Evolutionary conservation across 169 alveolate species (phyloP).

Genomic region (Eimeria sp.): DNA sequence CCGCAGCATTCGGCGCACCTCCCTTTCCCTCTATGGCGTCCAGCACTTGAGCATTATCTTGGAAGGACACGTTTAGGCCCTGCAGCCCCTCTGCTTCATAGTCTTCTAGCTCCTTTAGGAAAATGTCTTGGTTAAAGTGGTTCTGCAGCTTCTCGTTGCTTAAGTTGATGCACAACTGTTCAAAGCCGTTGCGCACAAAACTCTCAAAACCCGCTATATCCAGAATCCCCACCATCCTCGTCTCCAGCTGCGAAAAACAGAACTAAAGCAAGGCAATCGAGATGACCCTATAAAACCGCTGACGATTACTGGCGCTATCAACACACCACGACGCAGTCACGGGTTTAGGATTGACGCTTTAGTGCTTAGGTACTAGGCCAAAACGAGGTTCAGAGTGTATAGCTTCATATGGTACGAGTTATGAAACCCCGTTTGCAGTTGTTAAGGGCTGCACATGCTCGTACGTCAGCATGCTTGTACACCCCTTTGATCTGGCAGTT

Average conservation of each 20-base stretch:
- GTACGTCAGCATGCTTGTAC: no score
- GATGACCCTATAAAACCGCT: no score
- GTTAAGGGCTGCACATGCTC: no score
- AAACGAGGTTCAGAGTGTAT: no score
- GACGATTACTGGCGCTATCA: no score
- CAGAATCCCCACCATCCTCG: conserved; percentile 86
- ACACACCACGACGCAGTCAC: no score
- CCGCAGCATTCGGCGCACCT: not conserved
- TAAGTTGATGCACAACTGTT: conserved; percentile 98
- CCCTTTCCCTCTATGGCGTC: conserved; percentile 67
- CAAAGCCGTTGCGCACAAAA: conserved; percentile 97
- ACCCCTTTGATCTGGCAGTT: no score
- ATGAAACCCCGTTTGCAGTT: no score
- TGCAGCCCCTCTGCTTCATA: conserved; percentile 49
- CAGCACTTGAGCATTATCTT: conserved; percentile 59
- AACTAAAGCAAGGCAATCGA: no score
- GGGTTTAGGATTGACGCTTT: no score
- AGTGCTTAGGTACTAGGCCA: no score
- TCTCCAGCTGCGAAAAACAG: not conserved
- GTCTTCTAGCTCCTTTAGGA: conserved; percentile 40
- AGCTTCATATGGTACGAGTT: no score
- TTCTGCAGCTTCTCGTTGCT: conserved; percentile 99
- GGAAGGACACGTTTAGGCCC: not conserved
- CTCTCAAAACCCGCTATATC: conserved; percentile 99
- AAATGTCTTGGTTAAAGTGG: conserved; percentile 92